Conservation (phyloP, 2,329 filamentous ascomycete genomes). For the Colletotrichum cereale region DNA sequence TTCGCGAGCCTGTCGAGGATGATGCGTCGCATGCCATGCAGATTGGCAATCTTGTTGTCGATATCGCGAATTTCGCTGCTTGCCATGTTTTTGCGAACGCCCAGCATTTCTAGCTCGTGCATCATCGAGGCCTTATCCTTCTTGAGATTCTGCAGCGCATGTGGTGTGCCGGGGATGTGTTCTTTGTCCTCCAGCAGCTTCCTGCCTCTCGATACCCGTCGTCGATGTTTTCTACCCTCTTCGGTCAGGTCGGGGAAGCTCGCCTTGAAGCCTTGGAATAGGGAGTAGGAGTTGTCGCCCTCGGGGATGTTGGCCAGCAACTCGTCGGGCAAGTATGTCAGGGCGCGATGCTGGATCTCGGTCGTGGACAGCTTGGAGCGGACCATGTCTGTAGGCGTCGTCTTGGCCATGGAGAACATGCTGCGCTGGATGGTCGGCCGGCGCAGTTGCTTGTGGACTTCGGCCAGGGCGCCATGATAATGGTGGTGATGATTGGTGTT, state of each 20-base stretch:
- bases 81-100: conserved; percentile 96
- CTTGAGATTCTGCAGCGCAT: conserved; percentile 79
- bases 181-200: conserved; percentile 79
- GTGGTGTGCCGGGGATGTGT: conserved; percentile 67
- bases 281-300: conserved; percentile 85
- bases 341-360: conserved; percentile 94
- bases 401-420: conserved; percentile 91
- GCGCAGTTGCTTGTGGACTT: conserved; percentile 89
- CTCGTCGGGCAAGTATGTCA: conserved; percentile 90
- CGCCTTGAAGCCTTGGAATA: conserved; percentile 97
- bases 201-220: conserved; percentile 79
- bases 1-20: conserved; percentile 87
- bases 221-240: conserved; percentile 76
- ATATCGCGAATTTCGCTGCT: conserved; percentile 96
- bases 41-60: conserved; percentile 94
- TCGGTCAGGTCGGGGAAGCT: conserved; percentile 81
- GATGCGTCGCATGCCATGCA: conserved; percentile 92
- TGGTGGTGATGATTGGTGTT: conserved; percentile 71
- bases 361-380: conserved; percentile 89
- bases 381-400: conserved; percentile 93
- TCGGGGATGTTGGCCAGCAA: conserved; percentile 91
- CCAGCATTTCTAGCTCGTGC: conserved; percentile 91
- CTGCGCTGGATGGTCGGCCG: conserved; percentile 87
- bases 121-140: conserved; percentile 84
- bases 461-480: conserved; percentile 89